Evolutionary conservation across 139 green algal species (phyloP).

Genomic region (Chlamydomonas schloesseri): DNA sequence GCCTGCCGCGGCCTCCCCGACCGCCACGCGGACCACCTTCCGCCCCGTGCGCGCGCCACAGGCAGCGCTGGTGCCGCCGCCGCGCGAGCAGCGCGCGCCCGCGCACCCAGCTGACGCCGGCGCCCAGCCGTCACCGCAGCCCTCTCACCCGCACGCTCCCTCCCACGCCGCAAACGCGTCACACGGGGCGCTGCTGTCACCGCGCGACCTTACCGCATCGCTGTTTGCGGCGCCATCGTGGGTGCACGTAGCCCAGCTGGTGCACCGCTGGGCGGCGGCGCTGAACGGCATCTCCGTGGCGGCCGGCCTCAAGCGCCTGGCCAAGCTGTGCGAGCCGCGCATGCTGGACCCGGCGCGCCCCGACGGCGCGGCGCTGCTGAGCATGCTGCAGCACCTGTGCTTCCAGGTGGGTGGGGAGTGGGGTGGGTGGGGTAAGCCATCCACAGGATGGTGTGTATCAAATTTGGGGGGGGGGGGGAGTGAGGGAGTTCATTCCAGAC

Average conservation of each 20-base stretch:
- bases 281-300: slow-evolving; percentile 2
- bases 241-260: slow-evolving; percentile 31
- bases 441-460: too few relatives aligned
- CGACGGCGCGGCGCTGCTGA: not conserved
- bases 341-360: not conserved
- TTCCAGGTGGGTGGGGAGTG: not conserved
- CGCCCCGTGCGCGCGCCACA: too few relatives aligned
- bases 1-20: too few relatives aligned
- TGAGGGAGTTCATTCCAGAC: too few relatives aligned
- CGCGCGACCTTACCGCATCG: slow-evolving; percentile 5
- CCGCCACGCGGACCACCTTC: too few relatives aligned
- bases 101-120: too few relatives aligned
- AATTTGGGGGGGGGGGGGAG: too few relatives aligned
- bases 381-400: slow-evolving; percentile 37
- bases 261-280: slow-evolving; percentile 8
- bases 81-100: too few relatives aligned
- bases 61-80: too few relatives aligned
- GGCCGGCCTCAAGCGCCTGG: slow-evolving; percentile 7
- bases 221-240: slow-evolving; percentile 14
- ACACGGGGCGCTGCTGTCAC: not conserved
- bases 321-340: not conserved
- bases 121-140: not conserved
- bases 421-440: not conserved
- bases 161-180: too few relatives aligned
- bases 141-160: not conserved